phyloP scores from a whole-genome alignment of 306 rosid species.

The Quercus robur region DNA sequence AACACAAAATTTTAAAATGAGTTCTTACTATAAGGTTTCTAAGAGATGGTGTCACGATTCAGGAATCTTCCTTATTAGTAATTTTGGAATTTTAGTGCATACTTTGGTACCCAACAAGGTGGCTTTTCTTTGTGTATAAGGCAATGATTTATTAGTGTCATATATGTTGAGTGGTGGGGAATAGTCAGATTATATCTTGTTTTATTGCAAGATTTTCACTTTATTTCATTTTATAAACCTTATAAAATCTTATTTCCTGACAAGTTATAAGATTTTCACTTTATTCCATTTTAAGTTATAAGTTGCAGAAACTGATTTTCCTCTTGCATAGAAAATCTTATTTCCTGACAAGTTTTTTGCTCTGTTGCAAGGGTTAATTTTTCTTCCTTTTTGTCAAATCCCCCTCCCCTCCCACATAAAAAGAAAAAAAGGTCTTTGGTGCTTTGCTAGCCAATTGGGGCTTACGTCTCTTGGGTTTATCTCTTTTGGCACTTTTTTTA shows the following conservation, averaged over 20 bases:
- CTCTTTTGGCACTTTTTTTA: background rate
- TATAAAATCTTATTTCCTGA: too few species aligned
- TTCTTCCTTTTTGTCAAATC: background rate
- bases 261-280: background rate
- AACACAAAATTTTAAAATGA: background rate
- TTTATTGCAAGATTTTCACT: background rate
- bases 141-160: background rate
- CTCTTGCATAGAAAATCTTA: background rate
- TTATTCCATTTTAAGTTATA: too few species aligned
- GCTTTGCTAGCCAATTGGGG: background rate
- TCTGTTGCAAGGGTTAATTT: background rate
- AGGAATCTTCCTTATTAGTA: too few species aligned
- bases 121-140: background rate
- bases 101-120: background rate
- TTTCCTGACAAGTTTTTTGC: background rate
- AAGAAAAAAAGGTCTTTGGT: background rate
- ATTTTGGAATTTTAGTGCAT: background rate
- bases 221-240: too few species aligned
- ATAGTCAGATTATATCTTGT: background rate
- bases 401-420: background rate
- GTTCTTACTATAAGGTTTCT: too few species aligned
- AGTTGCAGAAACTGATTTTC: background rate
- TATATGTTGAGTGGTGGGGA: background rate
- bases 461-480: background rate
- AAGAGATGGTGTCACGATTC: too few species aligned